Evolutionary conservation across 495 filamentous ascomycete species (phyloP).

Genomic region (Podospora fimiseda): DNA sequence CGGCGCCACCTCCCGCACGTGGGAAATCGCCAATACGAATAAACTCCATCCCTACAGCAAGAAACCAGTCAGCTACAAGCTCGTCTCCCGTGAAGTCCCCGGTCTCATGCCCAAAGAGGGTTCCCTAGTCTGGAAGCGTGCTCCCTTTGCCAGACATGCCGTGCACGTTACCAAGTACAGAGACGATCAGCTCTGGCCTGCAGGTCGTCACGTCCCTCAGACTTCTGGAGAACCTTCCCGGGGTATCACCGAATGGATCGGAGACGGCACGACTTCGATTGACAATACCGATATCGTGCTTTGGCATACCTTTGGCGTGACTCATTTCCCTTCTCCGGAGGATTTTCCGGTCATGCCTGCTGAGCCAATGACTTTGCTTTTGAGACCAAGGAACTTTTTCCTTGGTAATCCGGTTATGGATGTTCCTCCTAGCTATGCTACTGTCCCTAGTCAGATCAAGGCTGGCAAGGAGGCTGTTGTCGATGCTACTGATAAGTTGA

Average conservation of each 20-base stretch:
- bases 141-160: conserved; percentile 85
- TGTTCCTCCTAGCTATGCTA: conserved; percentile 73
- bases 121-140: conserved; percentile 86
- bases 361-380: conserved; percentile 69
- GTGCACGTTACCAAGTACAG: conserved; percentile 84
- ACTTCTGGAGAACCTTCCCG: conserved; percentile 77
- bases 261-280: conserved; percentile 61
- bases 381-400: conserved; percentile 88
- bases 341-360: conserved; percentile 96
- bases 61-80: conserved; percentile 85
- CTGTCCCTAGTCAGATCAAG: conserved; percentile 64
- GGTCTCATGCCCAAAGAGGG: conserved; percentile 74
- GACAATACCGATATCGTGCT: conserved; percentile 85
- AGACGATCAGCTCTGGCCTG: conserved; percentile 85
- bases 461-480: conserved; percentile 38
- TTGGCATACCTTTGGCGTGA: conserved; percentile 95
- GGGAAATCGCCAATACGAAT: conserved; percentile 85
- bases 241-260: conserved; percentile 81
- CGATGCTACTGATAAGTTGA: conserved; percentile 43
- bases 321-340: conserved; percentile 87
- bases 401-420: conserved; percentile 77
- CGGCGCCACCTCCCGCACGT: conserved; percentile 70
- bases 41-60: conserved; percentile 79
- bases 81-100: conserved; percentile 81
- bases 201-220: conserved; percentile 89